phyloP scores from a whole-genome alignment of 495 filamentous ascomycete species.

The Trichoderma asperelloides region DNA sequence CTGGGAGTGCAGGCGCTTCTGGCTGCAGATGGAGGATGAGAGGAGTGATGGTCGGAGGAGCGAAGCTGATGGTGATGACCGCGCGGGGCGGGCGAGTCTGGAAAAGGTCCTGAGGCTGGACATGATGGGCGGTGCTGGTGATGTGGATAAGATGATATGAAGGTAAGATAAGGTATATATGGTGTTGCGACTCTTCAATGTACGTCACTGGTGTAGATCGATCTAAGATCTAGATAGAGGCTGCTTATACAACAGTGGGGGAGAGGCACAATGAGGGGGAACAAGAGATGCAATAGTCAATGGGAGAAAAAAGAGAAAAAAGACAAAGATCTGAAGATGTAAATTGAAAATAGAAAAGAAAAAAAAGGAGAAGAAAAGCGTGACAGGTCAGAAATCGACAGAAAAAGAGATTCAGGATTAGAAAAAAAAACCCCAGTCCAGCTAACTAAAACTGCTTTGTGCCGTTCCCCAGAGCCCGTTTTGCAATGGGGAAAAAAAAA shows the following conservation, averaged over 20 bases:
- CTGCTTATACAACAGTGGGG: no score
- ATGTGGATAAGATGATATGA: not conserved
- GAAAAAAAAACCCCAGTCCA: not conserved
- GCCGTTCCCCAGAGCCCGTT: no score
- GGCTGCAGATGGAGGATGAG: conserved; percentile 13
- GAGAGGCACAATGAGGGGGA: not conserved
- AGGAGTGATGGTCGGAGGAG: conserved; percentile 14
- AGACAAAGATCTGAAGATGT: not conserved
- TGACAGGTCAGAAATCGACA: not conserved
- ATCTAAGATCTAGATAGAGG: not conserved
- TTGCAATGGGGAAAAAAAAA: no score
- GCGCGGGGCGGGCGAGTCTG: conserved; percentile 23
- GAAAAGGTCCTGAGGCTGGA: conserved; percentile 22
- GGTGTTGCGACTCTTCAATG: not conserved
- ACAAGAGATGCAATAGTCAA: conserved; percentile 3
- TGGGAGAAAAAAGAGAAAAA: not conserved
- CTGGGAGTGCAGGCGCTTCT: conserved; percentile 42
- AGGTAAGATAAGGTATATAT: not conserved
- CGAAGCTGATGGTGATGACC: conserved; percentile 6
- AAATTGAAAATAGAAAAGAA: not conserved
- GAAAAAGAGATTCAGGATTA: not conserved
- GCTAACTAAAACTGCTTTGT: no score
- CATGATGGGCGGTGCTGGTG: conserved; percentile 14
- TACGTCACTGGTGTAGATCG: not conserved
- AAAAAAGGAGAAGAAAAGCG: not conserved